Base-by-base conservation (phyloP, 768 basidiomycete species). In the Tephrocybe sp. region DNA sequence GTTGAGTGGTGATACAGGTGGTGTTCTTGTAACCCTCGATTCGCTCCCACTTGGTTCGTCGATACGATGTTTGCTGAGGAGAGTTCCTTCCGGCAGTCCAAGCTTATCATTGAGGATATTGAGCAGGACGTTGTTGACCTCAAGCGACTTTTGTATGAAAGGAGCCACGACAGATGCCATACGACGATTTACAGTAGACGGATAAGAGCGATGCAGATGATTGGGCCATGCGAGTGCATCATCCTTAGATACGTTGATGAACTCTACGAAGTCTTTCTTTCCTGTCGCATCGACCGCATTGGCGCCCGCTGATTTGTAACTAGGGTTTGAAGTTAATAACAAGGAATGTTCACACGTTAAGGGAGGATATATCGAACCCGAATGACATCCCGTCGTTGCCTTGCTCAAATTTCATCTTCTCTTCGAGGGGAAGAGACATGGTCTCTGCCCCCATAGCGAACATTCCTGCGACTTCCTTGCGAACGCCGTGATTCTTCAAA, bases 221-320 rank as follows among this genome's bases (percentile, higher is more conserved):
- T 63, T 55, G 0, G 86, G 87, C 69, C 76, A 87, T 0, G 81
- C 76, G 0, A 88, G 61, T 0, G 75, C 83, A 56, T 90, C 87
- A 59, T 90, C 86, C 60, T 86, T 85, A 0, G 85, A 71, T 26
- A 88, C 65, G 58, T 86, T 86, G 51, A 88, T 70, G 63, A 85
- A 86, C 59, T 88, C 84, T 3, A 76, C 73, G 0, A 73, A 74
- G 59, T 88, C 86, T 15, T 64, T 58, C 41, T 74, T 73, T 34
- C 86, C 86, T 10, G 70, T 71, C 18, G 80, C 77, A 58, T 88
- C 84, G 3, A 82, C 78, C 1, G 81, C 83, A 52, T 79, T 84
- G 0, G 79, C 79, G 1, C 86, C 86, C 0, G 73, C 70, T 10
- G 79, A 81, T 68, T 88, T 86, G 62, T 86, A 87, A 18, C 77